A percentile compares a stretch with the other conserved stretches of the same genome.
Evolutionary conservation across 2,329 filamentous ascomycete genomes (phyloP).

Genomic region (Ustulina deusta): DNA sequence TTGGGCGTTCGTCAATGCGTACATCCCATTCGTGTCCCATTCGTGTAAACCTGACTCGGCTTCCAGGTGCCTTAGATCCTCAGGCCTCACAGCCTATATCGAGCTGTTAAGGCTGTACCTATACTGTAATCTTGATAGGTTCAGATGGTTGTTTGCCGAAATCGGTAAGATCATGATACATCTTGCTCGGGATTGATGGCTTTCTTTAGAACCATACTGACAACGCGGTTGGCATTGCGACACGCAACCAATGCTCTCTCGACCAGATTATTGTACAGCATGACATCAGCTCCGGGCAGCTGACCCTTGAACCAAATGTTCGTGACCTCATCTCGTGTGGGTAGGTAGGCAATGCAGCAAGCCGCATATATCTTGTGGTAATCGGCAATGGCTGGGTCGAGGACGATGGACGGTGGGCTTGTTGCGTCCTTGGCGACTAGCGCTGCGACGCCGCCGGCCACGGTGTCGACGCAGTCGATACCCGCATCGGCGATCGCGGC

Average conservation of each 20-base stretch:
- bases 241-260: conserved; percentile 58
- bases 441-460: conserved; percentile 89
- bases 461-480: conserved; percentile 93
- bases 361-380: conserved; percentile 82
- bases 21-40: no score
- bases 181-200: conserved; percentile 48
- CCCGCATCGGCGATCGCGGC: conserved; percentile 94
- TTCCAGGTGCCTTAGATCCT: background rate
- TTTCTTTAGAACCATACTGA: conserved; percentile 56
- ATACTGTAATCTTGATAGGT: background rate
- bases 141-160: conserved; percentile 1
- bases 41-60: conserved; percentile 1
- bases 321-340: conserved; percentile 88
- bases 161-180: conserved; percentile 40
- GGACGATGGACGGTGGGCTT: conserved; percentile 64
- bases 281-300: conserved; percentile 58
- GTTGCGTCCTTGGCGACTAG: conserved; percentile 65
- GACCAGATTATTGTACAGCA: conserved; percentile 57
- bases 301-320: conserved; percentile 93
- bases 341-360: conserved; percentile 91
- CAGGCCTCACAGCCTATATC: background rate
- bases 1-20: background rate
- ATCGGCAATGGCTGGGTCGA: conserved; percentile 87
- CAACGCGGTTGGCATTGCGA: conserved; percentile 57
- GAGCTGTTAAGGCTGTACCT: background rate